phyloP scores from a whole-genome alignment of 2,329 filamentous ascomycete species.

The Fusarium napiforme region DNA sequence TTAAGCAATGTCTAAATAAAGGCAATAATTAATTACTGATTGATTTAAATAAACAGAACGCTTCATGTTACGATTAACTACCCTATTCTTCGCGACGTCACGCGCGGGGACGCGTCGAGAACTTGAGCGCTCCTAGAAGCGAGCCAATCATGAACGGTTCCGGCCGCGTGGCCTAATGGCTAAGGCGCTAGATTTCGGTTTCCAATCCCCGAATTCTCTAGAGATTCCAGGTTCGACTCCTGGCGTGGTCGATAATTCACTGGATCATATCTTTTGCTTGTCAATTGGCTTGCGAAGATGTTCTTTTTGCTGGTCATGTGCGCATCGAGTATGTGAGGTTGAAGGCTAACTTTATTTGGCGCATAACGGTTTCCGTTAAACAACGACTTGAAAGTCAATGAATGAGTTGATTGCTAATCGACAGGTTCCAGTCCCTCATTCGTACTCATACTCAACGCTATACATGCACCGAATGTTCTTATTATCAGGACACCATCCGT shows the following conservation, averaged over 20 bases:
- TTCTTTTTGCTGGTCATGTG: background rate
- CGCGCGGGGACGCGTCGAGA: rapidly evolving
- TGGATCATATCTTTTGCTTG: background rate
- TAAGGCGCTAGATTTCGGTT: constrained; percentile 32
- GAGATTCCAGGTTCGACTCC: constrained; percentile 32
- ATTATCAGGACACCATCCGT: constrained; percentile 12
- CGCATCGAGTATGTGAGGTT: background rate
- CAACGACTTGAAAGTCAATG: background rate
- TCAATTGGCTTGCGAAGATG: too few relatives aligned
- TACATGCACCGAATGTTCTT: constrained; percentile 8
- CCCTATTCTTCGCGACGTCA: background rate
- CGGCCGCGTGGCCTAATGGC: constrained; percentile 31
- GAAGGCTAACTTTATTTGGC: background rate
- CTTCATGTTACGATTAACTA: rapidly evolving
- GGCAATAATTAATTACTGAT: too few relatives aligned
- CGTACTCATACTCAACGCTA: background rate
- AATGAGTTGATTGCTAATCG: too few relatives aligned
- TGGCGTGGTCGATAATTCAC: constrained; percentile 12
- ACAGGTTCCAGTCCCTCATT: background rate
- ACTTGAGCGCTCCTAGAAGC: rapidly evolving
- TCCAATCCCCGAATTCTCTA: constrained; percentile 7
- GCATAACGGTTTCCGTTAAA: background rate
- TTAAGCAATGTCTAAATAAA: too few relatives aligned
- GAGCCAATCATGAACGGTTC: constrained; percentile 9
- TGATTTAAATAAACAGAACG: too few relatives aligned